phyloP scores from a whole-genome alignment of 345 rosid genomes.

The Geranium brycei region DNA sequence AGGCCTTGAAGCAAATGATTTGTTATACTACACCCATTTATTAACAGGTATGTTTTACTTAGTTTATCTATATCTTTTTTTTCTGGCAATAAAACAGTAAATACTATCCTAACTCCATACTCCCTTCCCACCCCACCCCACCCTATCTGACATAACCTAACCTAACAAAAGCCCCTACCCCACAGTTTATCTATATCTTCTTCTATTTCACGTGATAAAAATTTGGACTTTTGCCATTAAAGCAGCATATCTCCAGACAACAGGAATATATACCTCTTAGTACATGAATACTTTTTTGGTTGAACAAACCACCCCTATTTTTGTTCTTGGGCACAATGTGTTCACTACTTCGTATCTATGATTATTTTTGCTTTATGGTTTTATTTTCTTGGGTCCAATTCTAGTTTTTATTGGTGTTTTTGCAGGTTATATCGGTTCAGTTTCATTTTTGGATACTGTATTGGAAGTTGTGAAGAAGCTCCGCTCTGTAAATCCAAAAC shows the following conservation, averaged over 20 bases:
- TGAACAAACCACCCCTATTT: too few species aligned
- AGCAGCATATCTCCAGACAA: too few species aligned
- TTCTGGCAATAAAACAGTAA: not conserved
- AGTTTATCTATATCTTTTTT: not conserved
- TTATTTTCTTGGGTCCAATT: not conserved
- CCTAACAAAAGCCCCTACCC: too few species aligned
- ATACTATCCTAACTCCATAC: too few species aligned
- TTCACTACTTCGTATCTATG: too few species aligned
- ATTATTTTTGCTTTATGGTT: too few species aligned
- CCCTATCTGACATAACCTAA: too few species aligned
- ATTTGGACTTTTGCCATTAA: too few species aligned
- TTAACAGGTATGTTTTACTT: constrained; percentile 52
- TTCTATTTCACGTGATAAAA: not conserved
- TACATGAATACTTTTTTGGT: too few species aligned
- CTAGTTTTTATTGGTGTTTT: constrained; percentile 8
- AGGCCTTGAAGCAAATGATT: constrained; percentile 80
- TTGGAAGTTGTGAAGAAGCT: constrained; percentile 75
- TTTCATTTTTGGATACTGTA: constrained; percentile 64
- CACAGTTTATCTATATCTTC: not conserved
- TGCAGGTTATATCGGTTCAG: constrained; percentile 98
- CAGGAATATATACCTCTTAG: too few species aligned
- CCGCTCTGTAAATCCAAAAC: constrained; percentile 71
- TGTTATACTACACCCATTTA: constrained; percentile 79
- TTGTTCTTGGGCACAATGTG: too few species aligned
- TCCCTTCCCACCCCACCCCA: too few species aligned